phyloP scores from a whole-genome alignment of 1,284 basidiomycete species.

The Prillingera fragicola region DNA sequence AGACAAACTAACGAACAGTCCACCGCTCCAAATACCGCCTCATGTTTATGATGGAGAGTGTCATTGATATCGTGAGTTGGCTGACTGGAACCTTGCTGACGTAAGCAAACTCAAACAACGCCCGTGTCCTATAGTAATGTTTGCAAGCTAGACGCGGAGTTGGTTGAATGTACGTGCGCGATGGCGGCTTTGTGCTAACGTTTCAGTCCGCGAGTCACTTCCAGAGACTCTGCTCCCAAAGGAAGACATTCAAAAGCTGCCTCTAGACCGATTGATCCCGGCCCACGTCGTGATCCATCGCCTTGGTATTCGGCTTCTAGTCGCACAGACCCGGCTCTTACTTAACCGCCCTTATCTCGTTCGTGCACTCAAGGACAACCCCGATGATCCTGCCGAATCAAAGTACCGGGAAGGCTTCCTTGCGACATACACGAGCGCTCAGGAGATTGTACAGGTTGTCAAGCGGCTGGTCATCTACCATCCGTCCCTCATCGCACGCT shows the following conservation, averaged over 20 bases:
- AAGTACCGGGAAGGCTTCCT: constrained; percentile 38
- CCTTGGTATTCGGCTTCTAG: constrained; percentile 40
- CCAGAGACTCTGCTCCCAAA: constrained; percentile 35
- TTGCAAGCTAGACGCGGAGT: constrained; percentile 36
- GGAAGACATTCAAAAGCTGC: constrained; percentile 34
- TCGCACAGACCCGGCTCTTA: constrained; percentile 41
- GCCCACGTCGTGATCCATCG: constrained; percentile 46
- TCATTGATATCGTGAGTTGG: constrained; percentile 39
- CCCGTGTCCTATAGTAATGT: constrained; percentile 33
- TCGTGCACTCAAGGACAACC: constrained; percentile 36
- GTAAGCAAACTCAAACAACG: constrained; percentile 40
- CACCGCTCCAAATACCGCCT: constrained; percentile 40
- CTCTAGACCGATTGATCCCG: constrained; percentile 32
- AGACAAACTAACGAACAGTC: constrained; percentile 22
- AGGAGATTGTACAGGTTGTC: constrained; percentile 45
- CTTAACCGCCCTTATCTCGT: constrained; percentile 44
- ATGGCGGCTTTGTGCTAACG: neutral
- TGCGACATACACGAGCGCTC: constrained; percentile 41
- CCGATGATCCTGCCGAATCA: constrained; percentile 30
- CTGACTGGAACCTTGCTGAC: neutral
- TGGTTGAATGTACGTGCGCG: constrained; percentile 29
- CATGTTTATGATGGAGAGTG: constrained; percentile 40
- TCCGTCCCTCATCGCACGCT: constrained; percentile 41
- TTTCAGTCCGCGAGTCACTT: constrained; percentile 33
- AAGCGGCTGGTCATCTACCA: constrained; percentile 45